phyloP scores from a whole-genome alignment of 352 stramenopile species.

The Globisporangium heterothallicum region DNA sequence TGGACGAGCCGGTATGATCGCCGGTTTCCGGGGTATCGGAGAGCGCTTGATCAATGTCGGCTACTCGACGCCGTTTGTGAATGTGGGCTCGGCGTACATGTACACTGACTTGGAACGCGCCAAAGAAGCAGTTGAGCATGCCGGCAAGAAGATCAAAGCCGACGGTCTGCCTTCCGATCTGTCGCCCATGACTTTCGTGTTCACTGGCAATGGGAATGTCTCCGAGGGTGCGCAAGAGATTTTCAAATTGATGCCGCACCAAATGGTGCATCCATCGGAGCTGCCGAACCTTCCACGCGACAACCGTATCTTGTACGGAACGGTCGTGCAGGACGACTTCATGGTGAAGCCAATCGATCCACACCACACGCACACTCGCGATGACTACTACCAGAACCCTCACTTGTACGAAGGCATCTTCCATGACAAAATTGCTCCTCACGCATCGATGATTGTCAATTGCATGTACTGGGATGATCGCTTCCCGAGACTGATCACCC shows the following conservation, averaged over 20 bases:
- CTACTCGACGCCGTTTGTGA: slow-evolving; percentile 93
- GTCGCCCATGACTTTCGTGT: slow-evolving; percentile 86
- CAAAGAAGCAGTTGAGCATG: slow-evolving; percentile 75
- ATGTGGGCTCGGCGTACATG: slow-evolving; percentile 92
- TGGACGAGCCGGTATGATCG: slow-evolving; percentile 92
- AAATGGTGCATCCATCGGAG: slow-evolving; percentile 89
- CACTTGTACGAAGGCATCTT: slow-evolving; percentile 90
- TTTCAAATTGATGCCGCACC: slow-evolving; percentile 91
- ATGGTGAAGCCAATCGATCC: slow-evolving; percentile 57
- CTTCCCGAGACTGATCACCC: slow-evolving; percentile 90
- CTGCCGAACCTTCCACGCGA: slow-evolving; percentile 63
- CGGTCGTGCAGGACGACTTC: slow-evolving; percentile 66
- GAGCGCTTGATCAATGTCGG: slow-evolving; percentile 91
- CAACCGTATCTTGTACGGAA: slow-evolving; percentile 70
- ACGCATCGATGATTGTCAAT: slow-evolving; percentile 93
- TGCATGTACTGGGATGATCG: slow-evolving; percentile 96
- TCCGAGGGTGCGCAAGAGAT: slow-evolving; percentile 93
- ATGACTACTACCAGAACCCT: slow-evolving; percentile 91
- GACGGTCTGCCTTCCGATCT: slow-evolving; percentile 79
- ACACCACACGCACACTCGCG: slow-evolving; percentile 20
- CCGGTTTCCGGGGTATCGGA: slow-evolving; percentile 90
- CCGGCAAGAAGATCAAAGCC: slow-evolving; percentile 75
- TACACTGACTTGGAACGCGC: slow-evolving; percentile 89
- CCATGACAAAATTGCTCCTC: slow-evolving; percentile 84
- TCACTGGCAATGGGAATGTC: slow-evolving; percentile 94